A percentile compares a stretch with the other conserved stretches of the same genome.
Evolutionary conservation across 768 basidiomycete species (phyloP).

Genomic region (Mycena pura): DNA sequence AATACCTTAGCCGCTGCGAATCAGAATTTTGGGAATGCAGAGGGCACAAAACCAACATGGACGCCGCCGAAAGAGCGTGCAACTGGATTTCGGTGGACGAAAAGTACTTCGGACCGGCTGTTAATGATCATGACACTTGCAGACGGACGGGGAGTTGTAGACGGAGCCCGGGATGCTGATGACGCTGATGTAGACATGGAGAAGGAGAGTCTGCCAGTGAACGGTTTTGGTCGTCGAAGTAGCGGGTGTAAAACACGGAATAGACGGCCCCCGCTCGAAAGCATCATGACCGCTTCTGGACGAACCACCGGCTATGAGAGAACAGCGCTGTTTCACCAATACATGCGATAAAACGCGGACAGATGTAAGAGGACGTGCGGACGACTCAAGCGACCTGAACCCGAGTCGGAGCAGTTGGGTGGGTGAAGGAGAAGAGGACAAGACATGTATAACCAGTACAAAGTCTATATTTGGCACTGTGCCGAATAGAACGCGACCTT

Average conservation of each 20-base stretch:
- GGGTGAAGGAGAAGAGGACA: not conserved
- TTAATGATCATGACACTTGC: constrained; percentile 75
- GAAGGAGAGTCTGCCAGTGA: not conserved
- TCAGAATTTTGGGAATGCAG: not conserved
- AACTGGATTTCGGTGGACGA: constrained; percentile 74
- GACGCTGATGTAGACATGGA: constrained; percentile 16
- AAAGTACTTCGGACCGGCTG: constrained; percentile 66
- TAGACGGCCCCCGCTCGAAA: not conserved
- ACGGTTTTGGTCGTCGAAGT: not conserved
- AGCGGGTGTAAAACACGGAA: constrained; percentile 3
- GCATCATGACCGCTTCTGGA: not conserved
- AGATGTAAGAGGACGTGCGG: not conserved
- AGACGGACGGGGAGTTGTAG: constrained; percentile 58
- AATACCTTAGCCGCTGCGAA: constrained; percentile 59
- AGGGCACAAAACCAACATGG: constrained; percentile 53
- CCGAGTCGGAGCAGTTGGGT: not conserved
- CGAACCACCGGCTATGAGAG: not conserved
- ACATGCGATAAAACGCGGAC: not conserved
- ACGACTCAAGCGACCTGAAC: not conserved
- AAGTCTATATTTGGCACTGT: too few species aligned
- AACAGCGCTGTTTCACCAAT: not conserved
- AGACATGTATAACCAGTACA: too few species aligned
- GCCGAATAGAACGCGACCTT: too few species aligned
- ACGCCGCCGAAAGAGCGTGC: constrained; percentile 70
- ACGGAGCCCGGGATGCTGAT: not conserved